Evolutionary conservation across 306 rosid genomes (phyloP), one percentile per base, ranked within the genome.

Genomic region (Corylus heterophylla): DNA sequence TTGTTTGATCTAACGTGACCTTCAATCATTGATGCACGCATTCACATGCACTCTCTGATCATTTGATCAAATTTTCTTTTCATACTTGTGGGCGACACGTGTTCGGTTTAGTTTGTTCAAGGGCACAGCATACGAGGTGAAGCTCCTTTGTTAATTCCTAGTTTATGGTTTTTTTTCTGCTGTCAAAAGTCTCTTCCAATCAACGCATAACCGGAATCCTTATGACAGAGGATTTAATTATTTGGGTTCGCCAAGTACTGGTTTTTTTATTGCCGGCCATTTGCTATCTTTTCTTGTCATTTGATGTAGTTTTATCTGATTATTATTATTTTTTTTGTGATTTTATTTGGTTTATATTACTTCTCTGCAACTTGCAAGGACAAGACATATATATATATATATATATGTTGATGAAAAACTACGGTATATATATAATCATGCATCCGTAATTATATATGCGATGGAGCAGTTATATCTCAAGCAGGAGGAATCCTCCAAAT

Each of bases 11-110:
- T 84, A 80, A 80, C 85, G 85, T 76, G 87, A 81, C 51, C 77
- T 4, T 80, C 87, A 80, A 81, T 84, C 85, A 81, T 84, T 84
- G 79, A 77, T 25, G 82, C 80, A 77, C 85, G 64, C 66, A 80
- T 77, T 81, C 78, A 51, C 37, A 84, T 59, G 87, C 82, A 59
- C 71, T 76, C 20, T 37, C 75, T 58, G 51, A 39, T 73, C 51
- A 8, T 42, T 42, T 7, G 29, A 37, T 20, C 49, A 31, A 52
- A 20, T 74, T 27, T 16, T 51, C 7, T 39, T 37, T 29, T 2
- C 31, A 42, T n/a, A 2, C 13, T 64, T 25, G 22, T 11, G 8
- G 7, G 7, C 5, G 3, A 45, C 9, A 50, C 55, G 74, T 79
- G 79, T 51, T 42, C 8, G 0, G 0, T 64, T 8, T 31, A 22